Base-by-base conservation (phyloP, 345 rosid genomes). In the Ricinus communis region DNA sequence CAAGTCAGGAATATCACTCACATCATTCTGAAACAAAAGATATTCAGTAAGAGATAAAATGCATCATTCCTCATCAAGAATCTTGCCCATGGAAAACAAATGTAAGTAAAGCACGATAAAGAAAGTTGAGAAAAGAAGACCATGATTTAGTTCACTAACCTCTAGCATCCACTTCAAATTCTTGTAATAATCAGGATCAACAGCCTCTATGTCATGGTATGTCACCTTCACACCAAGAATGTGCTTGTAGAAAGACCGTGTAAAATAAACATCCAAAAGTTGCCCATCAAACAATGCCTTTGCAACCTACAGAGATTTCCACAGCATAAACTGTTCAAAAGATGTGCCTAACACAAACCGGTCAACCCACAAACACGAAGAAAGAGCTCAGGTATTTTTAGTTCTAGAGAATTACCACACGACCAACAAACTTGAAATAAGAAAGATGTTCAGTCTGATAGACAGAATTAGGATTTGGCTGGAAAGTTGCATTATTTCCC, bases 161-260 rank as follows among this genome's bases (percentile, higher is more conserved):
- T 94, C 97, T 40, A 94, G 76, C 89, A 94, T 85, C 98, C 98
- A 94, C 87, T 94, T 94, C 83, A 94, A 76, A 71, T 85, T 91
- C 84, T 90, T 91, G 85, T 94, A 94, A 79, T 94, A 94, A 81
- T 94, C 98, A 69, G 98, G 98, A 82, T 94, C 98, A 77, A 94
- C 97, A 54, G 98, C 97, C 86, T 94, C 98, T 72, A 94, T 94
- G 80, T 94, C 97, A 83, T 94, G 97, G 77, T 94, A 94, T 36
- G 98, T 94, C 80, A 94, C 98, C 84, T 94, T 94, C 49, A 88
- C 93, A 53, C 91, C 97, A 58, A 94, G 93, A 62, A 94, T 94
- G 80, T 94, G 97, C 83, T 90, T 91, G 73, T 94, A 94, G 79
- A 94, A 91, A 72, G 98, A 94, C 62, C 98, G 87, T 21, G 97